Conservation (phyloP, 2,329 filamentous ascomycete genomes). For the Colletotrichum karsti region DNA sequence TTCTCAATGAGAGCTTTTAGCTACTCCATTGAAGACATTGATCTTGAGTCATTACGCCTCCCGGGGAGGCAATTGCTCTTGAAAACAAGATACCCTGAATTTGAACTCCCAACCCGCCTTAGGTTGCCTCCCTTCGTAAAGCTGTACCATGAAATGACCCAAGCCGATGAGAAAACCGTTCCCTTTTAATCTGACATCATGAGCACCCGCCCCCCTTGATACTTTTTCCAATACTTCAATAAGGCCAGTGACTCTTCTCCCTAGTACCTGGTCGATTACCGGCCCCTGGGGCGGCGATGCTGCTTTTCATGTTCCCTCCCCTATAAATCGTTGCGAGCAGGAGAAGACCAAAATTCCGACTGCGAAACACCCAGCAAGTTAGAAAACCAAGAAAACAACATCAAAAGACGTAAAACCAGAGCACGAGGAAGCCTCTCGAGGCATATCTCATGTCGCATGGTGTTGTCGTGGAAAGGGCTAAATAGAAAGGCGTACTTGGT, state of each 20-base stretch:
- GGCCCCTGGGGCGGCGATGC: background rate
- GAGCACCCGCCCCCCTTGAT: too few species aligned
- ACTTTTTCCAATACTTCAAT: too few species aligned
- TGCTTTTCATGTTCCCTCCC: background rate
- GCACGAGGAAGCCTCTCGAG: background rate
- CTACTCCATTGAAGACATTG: too few species aligned
- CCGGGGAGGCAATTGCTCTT: background rate
- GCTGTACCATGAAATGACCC: background rate
- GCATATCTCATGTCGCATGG: background rate
- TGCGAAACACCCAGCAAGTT: background rate
- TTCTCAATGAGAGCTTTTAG: conserved; percentile 70
- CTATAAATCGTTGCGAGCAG: conserved; percentile 5
- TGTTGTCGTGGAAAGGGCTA: background rate
- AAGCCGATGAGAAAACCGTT: too few species aligned
- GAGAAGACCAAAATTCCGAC: background rate
- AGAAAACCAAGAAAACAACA: background rate
- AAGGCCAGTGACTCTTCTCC: background rate
- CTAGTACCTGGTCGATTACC: too few species aligned
- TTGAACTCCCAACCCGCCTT: background rate
- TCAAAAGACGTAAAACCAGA: background rate
- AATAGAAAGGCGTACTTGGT: background rate
- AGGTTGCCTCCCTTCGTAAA: background rate
- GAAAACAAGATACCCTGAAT: background rate
- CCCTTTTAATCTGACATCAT: too few species aligned
- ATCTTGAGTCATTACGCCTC: background rate